Base-by-base conservation (phyloP, 257 asterid species). In the Pogostemon cablin region DNA sequence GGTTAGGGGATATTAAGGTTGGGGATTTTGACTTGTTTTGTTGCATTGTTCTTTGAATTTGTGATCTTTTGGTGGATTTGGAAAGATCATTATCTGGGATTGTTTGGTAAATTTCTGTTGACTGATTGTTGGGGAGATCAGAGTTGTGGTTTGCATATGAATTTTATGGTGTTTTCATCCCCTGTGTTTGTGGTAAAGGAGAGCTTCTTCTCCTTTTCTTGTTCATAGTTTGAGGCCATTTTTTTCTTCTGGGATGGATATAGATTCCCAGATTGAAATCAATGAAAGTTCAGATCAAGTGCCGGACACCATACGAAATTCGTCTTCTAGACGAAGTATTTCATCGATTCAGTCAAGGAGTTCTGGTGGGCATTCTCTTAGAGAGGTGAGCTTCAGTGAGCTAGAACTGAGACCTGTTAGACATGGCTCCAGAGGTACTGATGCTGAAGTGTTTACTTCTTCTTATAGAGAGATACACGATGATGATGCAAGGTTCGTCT, bases 381-480 rank as follows among this genome's bases (percentile, higher is more conserved):
- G 87, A 81, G 97, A 93, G 83, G 85, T 77, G 72, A 79, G 38
- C 65, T 83, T 87, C 48, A 74, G 82, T 72, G 96, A 88, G 65
- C 75, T 77, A 38, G 92, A 85, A 65, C 65, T 81, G 25, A 92
- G 54, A 72, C 83, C 89, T 1, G 79, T 71, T 68, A 82, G 95
- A 59, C 77, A 89, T 68, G 96, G 97, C 46, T 91, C 98, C 5
- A 80, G 84, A 40, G 90, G 93, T 62, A 85, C 91, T 48, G 96
- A 84, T 40, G 87, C 90, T 12, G 96, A 86, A 68, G 91, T 91
- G 67, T 78, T 83, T 49, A 75, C 83, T 79, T 73, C 89, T 56
- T 91, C 99, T 15, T 90, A 85, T 72, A 91, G 78, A 69, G 99
- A 95, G 81, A 86, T 95, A 54, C 82, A 73, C 40, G 99, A 95